phyloP scores from a whole-genome alignment of 2,329 filamentous ascomycete species.

The Fusarium nodosum region DNA sequence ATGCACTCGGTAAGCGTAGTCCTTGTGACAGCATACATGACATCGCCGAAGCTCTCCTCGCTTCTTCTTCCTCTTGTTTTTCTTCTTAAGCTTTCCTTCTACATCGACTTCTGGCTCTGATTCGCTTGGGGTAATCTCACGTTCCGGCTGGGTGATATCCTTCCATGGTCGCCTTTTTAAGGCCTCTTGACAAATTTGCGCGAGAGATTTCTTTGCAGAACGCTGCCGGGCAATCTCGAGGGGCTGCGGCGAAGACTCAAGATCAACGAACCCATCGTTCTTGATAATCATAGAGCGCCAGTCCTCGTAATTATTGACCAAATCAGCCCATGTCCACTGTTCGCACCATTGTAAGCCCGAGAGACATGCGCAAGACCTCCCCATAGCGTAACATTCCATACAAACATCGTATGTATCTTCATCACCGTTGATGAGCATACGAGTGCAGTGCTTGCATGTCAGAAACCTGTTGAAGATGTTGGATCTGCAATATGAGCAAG shows the following conservation, averaged over 20 bases:
- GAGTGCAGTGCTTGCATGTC: conserved; percentile 87
- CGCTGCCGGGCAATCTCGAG: conserved; percentile 77
- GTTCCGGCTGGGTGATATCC: conserved; percentile 77
- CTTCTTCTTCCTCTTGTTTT: conserved; percentile 68
- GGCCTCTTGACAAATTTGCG: conserved; percentile 95
- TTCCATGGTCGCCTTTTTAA: conserved; percentile 83
- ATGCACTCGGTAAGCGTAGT: conserved; percentile 87
- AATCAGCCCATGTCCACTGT: conserved; percentile 87
- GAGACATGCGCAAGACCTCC: conserved; percentile 89
- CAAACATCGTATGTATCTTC: conserved; percentile 95
- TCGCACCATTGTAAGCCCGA: conserved; percentile 91
- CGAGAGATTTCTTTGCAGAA: conserved; percentile 81
- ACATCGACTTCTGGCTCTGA: conserved; percentile 74
- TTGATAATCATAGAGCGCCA: conserved; percentile 86
- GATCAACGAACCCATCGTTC: conserved; percentile 76
- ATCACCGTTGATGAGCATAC: conserved; percentile 72
- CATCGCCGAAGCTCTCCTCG: conserved; percentile 72
- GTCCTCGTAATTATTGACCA: conserved; percentile 81
- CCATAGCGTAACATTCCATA: conserved; percentile 99
- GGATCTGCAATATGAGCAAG: conserved; percentile 93
- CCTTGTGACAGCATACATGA: conserved; percentile 85
- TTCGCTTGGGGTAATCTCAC: conserved; percentile 62
- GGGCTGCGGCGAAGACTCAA: conserved; percentile 75
- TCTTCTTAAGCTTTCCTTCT: conserved; percentile 72
- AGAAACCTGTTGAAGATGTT: conserved; percentile 98